Conservation (phyloP, 306 rosid genomes). For the Oxytropis ochrocephala region DNA sequence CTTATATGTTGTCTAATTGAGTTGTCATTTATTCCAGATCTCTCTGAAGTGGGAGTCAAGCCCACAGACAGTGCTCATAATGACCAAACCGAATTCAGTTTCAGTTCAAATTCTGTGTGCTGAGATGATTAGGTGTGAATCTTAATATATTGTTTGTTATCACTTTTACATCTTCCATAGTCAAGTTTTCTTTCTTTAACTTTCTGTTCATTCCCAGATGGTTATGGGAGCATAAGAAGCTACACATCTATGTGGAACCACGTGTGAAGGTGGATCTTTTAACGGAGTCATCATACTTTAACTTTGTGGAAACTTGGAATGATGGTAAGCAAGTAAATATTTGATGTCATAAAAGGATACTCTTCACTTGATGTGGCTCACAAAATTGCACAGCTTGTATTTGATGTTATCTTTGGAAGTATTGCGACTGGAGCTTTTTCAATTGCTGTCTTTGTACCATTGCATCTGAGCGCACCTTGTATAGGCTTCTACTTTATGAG, state of each 20-base stretch:
- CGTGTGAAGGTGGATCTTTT: constrained; percentile 68
- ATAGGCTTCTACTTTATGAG: background rate
- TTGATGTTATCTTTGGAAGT: constrained; percentile 4
- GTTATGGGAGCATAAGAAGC: constrained; percentile 68
- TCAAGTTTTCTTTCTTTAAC: background rate
- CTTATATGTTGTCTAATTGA: constrained; percentile 28
- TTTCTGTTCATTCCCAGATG: constrained; percentile 48
- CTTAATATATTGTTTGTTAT: constrained; percentile 12
- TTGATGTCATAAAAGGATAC: constrained; percentile 1
- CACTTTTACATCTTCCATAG: constrained; percentile 4
- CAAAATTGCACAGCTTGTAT: background rate
- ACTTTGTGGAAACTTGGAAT: constrained; percentile 78
- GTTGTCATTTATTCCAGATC: constrained; percentile 57
- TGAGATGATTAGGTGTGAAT: constrained; percentile 81
- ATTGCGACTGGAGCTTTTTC: background rate
- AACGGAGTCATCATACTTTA: constrained; percentile 65
- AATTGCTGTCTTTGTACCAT: constrained; percentile 11
- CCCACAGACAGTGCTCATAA: constrained; percentile 84
- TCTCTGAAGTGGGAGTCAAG: constrained; percentile 90
- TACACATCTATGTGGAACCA: constrained; percentile 82
- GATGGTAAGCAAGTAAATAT: constrained; percentile 54
- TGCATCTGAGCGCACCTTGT: background rate
- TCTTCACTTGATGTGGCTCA: background rate
- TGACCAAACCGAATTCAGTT: constrained; percentile 86
- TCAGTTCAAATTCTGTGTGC: constrained; percentile 77